phyloP scores from a whole-genome alignment of 2,329 filamentous ascomycete species.

The Furcasterigmium sp. region DNA sequence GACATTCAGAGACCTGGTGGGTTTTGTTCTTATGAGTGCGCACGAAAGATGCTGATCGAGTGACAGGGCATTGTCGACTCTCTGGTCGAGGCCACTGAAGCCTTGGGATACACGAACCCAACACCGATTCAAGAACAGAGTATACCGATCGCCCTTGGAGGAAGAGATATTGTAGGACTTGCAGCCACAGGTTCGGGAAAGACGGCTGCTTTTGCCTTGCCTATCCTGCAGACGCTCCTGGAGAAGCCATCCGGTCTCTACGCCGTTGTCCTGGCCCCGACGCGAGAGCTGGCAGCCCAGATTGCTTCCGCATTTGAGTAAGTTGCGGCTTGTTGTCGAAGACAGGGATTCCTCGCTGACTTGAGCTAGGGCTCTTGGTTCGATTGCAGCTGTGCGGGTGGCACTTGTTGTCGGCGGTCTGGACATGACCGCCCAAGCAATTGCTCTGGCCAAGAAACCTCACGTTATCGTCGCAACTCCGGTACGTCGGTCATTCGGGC shows the following conservation, averaged over 20 bases:
- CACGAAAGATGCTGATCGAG: slow-evolving; percentile 10
- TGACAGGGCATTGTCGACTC: slow-evolving; percentile 72
- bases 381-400: slow-evolving; percentile 59
- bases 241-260: slow-evolving; percentile 82
- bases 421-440: slow-evolving; percentile 90
- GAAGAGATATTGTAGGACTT: slow-evolving; percentile 84
- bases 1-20: slow-evolving; percentile 61
- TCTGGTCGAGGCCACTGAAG: slow-evolving; percentile 81
- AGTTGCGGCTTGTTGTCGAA: background rate
- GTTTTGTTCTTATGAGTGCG: slow-evolving; percentile 7
- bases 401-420: slow-evolving; percentile 87
- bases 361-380: background rate
- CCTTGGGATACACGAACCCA: slow-evolving; percentile 76
- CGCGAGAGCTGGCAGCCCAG: slow-evolving; percentile 87
- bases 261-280: slow-evolving; percentile 86
- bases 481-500: slow-evolving; percentile 29
- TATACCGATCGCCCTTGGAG: slow-evolving; percentile 74
- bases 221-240: slow-evolving; percentile 86
- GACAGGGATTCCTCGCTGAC: background rate
- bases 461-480: slow-evolving; percentile 93
- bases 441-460: slow-evolving; percentile 91
- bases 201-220: slow-evolving; percentile 89
- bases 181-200: slow-evolving; percentile 96
- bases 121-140: slow-evolving; percentile 86
- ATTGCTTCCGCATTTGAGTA: slow-evolving; percentile 79